A percentile compares a stretch with the other conserved stretches of the same genome.
phyloP scores from a whole-genome alignment of 2,329 filamentous ascomycete genomes.

The Fusarium nurragi region DNA sequence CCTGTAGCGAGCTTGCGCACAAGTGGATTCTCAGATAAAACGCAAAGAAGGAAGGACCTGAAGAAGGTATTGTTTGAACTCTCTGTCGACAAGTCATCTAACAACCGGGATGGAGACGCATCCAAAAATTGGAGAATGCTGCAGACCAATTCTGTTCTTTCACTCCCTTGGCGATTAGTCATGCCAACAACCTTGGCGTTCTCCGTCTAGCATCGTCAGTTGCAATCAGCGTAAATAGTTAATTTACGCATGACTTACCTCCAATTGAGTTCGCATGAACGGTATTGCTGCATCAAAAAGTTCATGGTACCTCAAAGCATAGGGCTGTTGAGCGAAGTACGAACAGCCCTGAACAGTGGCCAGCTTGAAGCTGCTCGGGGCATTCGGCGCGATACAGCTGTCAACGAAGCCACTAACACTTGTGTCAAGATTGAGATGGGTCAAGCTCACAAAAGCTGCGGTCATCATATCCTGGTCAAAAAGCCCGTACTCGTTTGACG shows the following conservation, averaged over 20 bases:
- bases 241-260: conserved; percentile 54
- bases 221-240: neutral
- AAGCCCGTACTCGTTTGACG: conserved; percentile 56
- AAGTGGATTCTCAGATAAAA: conserved; percentile 61
- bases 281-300: conserved; percentile 65
- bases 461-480: conserved; percentile 74
- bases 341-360: conserved; percentile 70
- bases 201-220: conserved; percentile 23
- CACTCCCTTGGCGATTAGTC: conserved; percentile 15
- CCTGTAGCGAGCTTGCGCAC: conserved; percentile 59
- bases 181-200: conserved; percentile 24
- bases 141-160: conserved; percentile 43
- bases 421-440: conserved; percentile 68
- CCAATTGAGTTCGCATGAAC: conserved; percentile 66
- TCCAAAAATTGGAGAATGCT: conserved; percentile 66
- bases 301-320: conserved; percentile 60
- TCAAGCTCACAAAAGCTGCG: conserved; percentile 71
- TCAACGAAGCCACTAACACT: conserved; percentile 66
- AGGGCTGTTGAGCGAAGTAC: conserved; percentile 66
- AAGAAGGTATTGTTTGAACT: conserved; percentile 51
- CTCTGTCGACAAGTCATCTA: conserved; percentile 45
- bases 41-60: conserved; percentile 62
- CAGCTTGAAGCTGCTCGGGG: conserved; percentile 69
- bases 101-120: conserved; percentile 54
- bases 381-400: conserved; percentile 64